Conservation (phyloP, 2,329 filamentous ascomycete genomes). For the Nakataea oryzae region DNA sequence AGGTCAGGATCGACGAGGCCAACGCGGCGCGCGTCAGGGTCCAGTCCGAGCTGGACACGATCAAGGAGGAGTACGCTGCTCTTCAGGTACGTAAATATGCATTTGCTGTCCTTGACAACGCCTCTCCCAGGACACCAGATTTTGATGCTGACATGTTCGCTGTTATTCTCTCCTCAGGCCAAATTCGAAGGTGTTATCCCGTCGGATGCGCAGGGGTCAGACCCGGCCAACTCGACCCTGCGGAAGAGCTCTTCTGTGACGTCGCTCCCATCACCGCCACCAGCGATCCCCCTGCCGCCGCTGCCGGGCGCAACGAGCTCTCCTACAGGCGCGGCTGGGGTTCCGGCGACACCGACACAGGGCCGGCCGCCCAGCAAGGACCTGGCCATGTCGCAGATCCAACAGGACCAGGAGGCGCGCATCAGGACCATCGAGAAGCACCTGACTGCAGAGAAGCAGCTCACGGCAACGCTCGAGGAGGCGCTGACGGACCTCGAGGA, state of each 20-base stretch:
- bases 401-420: conserved; percentile 90
- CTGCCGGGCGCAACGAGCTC: conserved; percentile 53
- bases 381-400: conserved; percentile 61
- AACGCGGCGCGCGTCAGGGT: conserved; percentile 52
- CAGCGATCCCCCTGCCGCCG: conserved; percentile 90
- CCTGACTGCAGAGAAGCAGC: conserved; percentile 87
- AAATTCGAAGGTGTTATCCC: conserved; percentile 45
- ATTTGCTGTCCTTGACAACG: conserved; percentile 13
- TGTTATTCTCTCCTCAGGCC: conserved; percentile 26
- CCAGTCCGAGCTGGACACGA: conserved; percentile 57
- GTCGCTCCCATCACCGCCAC: conserved; percentile 85
- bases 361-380: conserved; percentile 76
- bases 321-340: conserved; percentile 26
- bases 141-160: too few relatives aligned
- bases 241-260: conserved; percentile 77
- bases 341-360: conserved; percentile 42
- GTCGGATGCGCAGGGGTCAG: conserved; percentile 38
- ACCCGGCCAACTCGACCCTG: conserved; percentile 55
- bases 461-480: conserved; percentile 91
- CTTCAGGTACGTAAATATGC: conserved; percentile 55
- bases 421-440: conserved; percentile 97
- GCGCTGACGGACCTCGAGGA: conserved; percentile 88
- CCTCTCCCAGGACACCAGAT: not conserved
- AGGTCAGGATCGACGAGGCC: conserved; percentile 68
- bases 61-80: conserved; percentile 59